A percentile compares a stretch with the other conserved stretches of the same genome.
Evolutionary conservation across 208 protist species (phyloP).

Genomic region (Crithidia brevicula): DNA sequence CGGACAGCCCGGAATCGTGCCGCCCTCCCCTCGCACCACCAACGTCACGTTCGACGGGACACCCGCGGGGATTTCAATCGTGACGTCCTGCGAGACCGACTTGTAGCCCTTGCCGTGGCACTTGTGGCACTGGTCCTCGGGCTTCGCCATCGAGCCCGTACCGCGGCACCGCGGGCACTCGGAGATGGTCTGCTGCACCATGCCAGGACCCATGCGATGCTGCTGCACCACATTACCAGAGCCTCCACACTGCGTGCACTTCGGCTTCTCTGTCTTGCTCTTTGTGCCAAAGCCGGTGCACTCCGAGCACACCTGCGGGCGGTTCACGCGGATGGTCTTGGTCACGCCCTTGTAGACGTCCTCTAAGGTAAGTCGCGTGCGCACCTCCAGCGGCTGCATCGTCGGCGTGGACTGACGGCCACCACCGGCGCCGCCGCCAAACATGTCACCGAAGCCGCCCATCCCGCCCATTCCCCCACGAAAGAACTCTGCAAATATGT

Average conservation of each 20-base stretch:
- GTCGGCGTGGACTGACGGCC: conserved; percentile 45
- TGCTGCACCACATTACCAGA: conserved; percentile 92
- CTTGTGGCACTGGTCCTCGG: conserved; percentile 94
- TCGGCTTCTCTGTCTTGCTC: conserved; percentile 86
- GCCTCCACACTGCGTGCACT: conserved; percentile 94
- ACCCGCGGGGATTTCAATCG: conserved; percentile 96
- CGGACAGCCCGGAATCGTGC: conserved; percentile 90
- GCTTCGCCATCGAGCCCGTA: conserved; percentile 87
- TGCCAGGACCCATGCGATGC: conserved; percentile 95
- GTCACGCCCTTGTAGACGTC: conserved; percentile 85
- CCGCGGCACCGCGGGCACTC: conserved; percentile 95
- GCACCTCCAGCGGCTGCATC: conserved; percentile 82
- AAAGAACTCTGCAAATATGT: conserved; percentile 94
- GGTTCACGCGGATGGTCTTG: conserved; percentile 81
- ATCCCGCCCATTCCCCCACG: conserved; percentile 70
- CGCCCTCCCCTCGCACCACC: conserved; percentile 95
- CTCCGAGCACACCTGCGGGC: conserved; percentile 84
- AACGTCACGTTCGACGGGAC: conserved; percentile 97
- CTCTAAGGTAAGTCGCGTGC: conserved; percentile 78
- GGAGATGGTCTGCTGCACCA: conserved; percentile 95
- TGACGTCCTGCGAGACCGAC: conserved; percentile 93
- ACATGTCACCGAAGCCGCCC: conserved; percentile 85
- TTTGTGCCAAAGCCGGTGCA: conserved; percentile 91
- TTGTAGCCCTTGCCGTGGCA: conserved; percentile 96
- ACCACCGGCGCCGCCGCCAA: conserved; percentile 49